Percentiles rank a stretch among this genome's conserved stretches.
These are phyloP conservation scores for Candida coleopterorum DNA, from an alignment of 805 yeast genomes.

Conservation along the genomic window DNA sequence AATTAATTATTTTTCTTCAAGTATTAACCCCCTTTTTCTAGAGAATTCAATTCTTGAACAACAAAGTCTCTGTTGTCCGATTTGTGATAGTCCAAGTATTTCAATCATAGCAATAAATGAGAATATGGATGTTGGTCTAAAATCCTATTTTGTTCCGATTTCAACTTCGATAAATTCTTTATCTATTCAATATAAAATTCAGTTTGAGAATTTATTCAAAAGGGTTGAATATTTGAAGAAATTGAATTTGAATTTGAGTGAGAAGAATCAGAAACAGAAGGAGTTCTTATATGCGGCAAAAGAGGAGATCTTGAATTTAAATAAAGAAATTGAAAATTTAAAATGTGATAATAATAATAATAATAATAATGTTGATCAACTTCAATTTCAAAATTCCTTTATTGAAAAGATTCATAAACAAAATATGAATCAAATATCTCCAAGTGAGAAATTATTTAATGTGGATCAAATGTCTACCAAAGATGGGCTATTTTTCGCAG, in stretches of 20 bases:
- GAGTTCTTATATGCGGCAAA: slow-evolving; percentile 8
- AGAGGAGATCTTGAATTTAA: slow-evolving; percentile 8
- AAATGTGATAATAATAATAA: too few species aligned
- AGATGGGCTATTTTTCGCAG: slow-evolving; percentile 8
- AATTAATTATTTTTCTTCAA: too few species aligned
- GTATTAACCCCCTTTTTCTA: too few species aligned
- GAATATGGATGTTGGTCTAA: too few species aligned
- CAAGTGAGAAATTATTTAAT: background rate
- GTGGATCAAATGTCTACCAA: background rate
- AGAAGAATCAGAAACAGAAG: slow-evolving; percentile 8
- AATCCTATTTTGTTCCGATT: slow-evolving; percentile 6
- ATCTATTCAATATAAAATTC: slow-evolving; percentile 6
- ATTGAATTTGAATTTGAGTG: slow-evolving; percentile 2
- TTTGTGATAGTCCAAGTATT: slow-evolving; percentile 3
- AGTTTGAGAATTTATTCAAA: slow-evolving; percentile 7
- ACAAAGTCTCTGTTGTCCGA: slow-evolving; percentile 3
- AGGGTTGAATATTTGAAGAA: slow-evolving; percentile 1
- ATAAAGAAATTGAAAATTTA: slow-evolving; percentile 2
- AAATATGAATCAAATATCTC: slow-evolving; percentile 2
- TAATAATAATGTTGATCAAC: too few species aligned
- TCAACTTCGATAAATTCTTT: slow-evolving; percentile 6
- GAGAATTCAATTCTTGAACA: slow-evolving; percentile 1
- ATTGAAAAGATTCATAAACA: slow-evolving; percentile 8
- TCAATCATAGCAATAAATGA: too few species aligned
- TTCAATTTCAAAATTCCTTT: slow-evolving; percentile 3